Base-by-base conservation (phyloP, 2,329 filamentous ascomycete species). In the Ophiostoma populinum region DNA sequence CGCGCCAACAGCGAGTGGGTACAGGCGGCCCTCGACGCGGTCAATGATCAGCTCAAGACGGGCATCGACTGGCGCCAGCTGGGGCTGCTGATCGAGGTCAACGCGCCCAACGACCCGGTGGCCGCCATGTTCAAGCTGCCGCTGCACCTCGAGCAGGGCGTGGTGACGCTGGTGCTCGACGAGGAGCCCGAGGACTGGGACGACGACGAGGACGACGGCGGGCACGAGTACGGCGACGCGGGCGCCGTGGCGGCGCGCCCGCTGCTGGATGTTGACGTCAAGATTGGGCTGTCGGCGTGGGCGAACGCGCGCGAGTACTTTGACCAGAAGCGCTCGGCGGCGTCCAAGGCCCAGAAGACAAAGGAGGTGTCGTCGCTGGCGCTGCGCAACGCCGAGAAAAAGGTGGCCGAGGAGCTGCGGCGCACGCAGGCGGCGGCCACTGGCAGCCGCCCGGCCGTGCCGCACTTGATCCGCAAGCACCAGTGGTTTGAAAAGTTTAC, bases 61-160 rank as follows among this genome's bases (percentile, higher is more conserved):
- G 87, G 87, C 9, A 95, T 95, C 85, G 90, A 98, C 47, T 98
- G 90, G 90, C 74, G 83, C 9, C 80, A 94, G 44, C 86, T 95
- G 47, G 82, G 71, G 8, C 80, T 78, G 39, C 59, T 98, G 42
- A 80, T 98, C 35, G 83, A 93, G 51, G 70, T 83, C 44, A 87
- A 95, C 51, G 80, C 92, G 52, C 72, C 64, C 41, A 65, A 72
- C 19, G 98, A 98, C 44, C 72, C 81, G 0, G 85, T 98, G 7
- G 90, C 90, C 2, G 68, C 78, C 39, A 75, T 85, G 29, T 92
- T 98, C 49, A 80, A 80, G 50, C 58, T 92, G 13, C 87, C 90
- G 0, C 57, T 98, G 34, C 92, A 92, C 47, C 63, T 98, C 3
- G 67, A 82, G n/a, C 83, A 95, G 46, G 93, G 92, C 47, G 80